Conservation (phyloP, 192 early-diverging fungal genomes). For the Umbelopsis isabellina region DNA sequence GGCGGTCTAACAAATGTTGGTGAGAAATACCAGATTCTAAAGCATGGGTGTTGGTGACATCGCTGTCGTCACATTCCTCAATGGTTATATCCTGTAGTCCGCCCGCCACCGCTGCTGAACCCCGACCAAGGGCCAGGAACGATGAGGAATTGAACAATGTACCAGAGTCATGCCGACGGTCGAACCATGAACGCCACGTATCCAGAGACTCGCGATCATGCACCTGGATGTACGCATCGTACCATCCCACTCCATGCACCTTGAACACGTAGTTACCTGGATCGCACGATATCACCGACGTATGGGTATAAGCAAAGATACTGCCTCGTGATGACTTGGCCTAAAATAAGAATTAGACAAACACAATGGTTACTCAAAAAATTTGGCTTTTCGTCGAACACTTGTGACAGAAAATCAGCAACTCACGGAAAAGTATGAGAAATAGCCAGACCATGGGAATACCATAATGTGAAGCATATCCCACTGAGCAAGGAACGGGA, state of each 20-base stretch:
- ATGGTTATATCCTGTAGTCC: background rate
- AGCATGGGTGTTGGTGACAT: background rate
- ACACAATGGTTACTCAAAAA: background rate
- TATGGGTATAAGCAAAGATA: conserved; percentile 33
- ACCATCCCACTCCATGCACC: conserved; percentile 32
- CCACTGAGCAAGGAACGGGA: conserved; percentile 52
- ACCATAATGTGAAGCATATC: conserved; percentile 51
- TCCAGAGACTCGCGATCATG: conserved; percentile 26
- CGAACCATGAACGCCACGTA: conserved; percentile 32
- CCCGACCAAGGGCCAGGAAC: background rate
- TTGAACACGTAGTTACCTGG: conserved; percentile 36
- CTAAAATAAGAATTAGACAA: background rate
- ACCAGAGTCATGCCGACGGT: conserved; percentile 21
- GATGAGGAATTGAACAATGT: background rate
- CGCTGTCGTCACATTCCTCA: conserved; percentile 17
- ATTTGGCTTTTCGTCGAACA: no score
- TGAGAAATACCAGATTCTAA: background rate
- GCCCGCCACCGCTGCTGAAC: background rate
- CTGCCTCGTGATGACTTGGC: conserved; percentile 21
- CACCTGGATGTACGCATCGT: conserved; percentile 38
- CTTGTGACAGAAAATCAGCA: background rate
- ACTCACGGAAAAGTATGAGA: conserved; percentile 48
- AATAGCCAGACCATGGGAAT: conserved; percentile 47
- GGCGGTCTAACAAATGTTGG: background rate
- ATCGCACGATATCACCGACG: conserved; percentile 27